phyloP scores from a whole-genome alignment of 2,329 filamentous ascomycete genomes.

The Colletotrichum musae region DNA sequence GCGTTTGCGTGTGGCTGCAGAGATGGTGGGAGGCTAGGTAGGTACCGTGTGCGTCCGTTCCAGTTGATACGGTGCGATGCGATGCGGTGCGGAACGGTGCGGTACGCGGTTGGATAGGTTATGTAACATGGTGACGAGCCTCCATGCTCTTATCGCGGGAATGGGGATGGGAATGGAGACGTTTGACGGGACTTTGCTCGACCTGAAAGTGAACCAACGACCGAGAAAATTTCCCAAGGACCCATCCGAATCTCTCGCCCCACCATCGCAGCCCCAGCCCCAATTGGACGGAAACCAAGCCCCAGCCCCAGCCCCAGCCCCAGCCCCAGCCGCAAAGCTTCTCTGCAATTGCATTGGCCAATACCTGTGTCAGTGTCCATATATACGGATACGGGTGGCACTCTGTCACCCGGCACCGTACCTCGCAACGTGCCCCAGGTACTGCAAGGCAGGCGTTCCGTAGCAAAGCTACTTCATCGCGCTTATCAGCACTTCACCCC shows the following conservation, averaged over 20 bases:
- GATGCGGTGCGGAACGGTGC: background rate
- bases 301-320: background rate
- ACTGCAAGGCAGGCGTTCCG: too few species aligned
- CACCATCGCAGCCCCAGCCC: background rate
- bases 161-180: constrained; percentile 3
- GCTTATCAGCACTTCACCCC: background rate
- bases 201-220: constrained; percentile 24
- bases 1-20: constrained; percentile 10
- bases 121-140: constrained; percentile 10
- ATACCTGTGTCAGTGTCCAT: too few species aligned
- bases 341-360: too few species aligned
- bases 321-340: too few species aligned
- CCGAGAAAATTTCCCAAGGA: constrained; percentile 25
- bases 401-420: too few species aligned
- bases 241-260: constrained; percentile 22
- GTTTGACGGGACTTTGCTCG: constrained; percentile 1
- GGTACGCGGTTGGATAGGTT: constrained; percentile 13
- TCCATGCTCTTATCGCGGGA: constrained; percentile 13
- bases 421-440: too few species aligned
- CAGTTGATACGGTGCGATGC: background rate
- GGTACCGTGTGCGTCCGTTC: too few species aligned
- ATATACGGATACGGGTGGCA: background rate
- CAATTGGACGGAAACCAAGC: background rate
- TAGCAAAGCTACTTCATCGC: background rate
- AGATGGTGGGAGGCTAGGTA: background rate